Evolutionary conservation across 2,329 filamentous ascomycete species (phyloP), one percentile per base, ranked within the genome.

Genomic region (Claviceps fusiformis): DNA sequence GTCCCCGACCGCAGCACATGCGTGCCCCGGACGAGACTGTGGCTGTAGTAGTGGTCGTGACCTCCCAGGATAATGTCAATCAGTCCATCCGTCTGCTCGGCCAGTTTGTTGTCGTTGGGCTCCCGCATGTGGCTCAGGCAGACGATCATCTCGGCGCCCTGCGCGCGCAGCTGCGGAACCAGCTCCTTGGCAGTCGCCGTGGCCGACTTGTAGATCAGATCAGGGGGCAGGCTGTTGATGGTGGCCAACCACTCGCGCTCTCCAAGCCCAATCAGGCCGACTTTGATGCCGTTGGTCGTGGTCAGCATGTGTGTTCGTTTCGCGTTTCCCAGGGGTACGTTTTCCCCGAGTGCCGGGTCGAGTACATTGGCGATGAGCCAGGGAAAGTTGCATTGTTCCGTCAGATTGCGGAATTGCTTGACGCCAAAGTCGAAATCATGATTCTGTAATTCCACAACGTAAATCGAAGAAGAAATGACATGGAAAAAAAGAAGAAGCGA

Each of bases 351-450:
- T 0, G 84, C 87, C 1, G 87, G 88, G 68, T 96, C 90, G 31
- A 93, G 75, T 9, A 95, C 85, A 67, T 95, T 95, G 60, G 89
- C 89, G 17, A 95, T 77, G 1, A 95, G 79, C 90, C 91, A 95
- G 3, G 90, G 90, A 62, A 95, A 95, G 27, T 78, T 79, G 71
- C 89, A 95, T 65, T 89, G 83, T 39, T 75, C 74, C 5, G 84
- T 77, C 51, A 95, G 74, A 63, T 89, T 77, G 55, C 81, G 76
- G 66, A 91, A 91, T 67, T 95, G 89, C 55, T 79, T 77, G 45
- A 95, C 86, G 13, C 90, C 91, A 69, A 95, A 95, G 71, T 95
- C 91, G 54, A 95, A 81, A 66, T 95, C 91, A 68, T 95, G 90
- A 66, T 95, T 95, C 79, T 89, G 59, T 29, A 6, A 13, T 10